Evolutionary conservation across 441 rosid genomes (phyloP), one percentile per base, ranked within the genome.

Genomic region (Metrosideros polymorpha): DNA sequence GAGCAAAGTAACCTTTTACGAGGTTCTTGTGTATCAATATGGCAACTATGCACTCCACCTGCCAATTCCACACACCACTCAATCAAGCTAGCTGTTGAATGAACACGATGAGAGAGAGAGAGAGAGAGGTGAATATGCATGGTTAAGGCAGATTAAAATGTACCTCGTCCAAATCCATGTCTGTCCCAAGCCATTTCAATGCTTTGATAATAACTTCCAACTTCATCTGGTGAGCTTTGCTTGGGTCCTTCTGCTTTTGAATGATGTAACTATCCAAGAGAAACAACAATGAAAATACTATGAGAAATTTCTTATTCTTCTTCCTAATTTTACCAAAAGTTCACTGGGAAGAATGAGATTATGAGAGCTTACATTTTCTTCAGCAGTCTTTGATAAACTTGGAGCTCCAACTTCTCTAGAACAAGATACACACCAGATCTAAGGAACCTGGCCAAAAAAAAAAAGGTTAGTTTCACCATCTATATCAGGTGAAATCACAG

Each of bases 101-200:
- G 47, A 71, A 71, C 79, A 71, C 22, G 47, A 35, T 22, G 45
- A 71, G 47, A 49, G 59, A 76, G 55, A 66, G 22, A 35, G 14
- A 77, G 9, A 49, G 32, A 43, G 83, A 52, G 53, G 56, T 42
- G 53, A 51, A 86, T 61, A 86, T 7, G 15, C 53, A 87, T 42
- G 63, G 59, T 61, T 59, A 54, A 19, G 32, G 43, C 54, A 9
- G 47, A 14, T 59, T 29, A 88, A 42, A 14, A 87, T 27, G 84
- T 85, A 94, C 98, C 99, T 97, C 99, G n/a, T 97, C 99, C 56
- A 94, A 89, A 91, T 97, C 99, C 98, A 95, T 96, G 92, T 95
- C 97, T 83, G 95, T 95, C 92, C 93, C 95, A 13, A 96, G 96
- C 99, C 99, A 97, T 88, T 93, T 95, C 84, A 97, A 87, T 86